Evolutionary conservation across 2,329 filamentous ascomycete species (phyloP), one percentile per base, ranked within the genome.

Genomic region (Monilinia fructigena): DNA sequence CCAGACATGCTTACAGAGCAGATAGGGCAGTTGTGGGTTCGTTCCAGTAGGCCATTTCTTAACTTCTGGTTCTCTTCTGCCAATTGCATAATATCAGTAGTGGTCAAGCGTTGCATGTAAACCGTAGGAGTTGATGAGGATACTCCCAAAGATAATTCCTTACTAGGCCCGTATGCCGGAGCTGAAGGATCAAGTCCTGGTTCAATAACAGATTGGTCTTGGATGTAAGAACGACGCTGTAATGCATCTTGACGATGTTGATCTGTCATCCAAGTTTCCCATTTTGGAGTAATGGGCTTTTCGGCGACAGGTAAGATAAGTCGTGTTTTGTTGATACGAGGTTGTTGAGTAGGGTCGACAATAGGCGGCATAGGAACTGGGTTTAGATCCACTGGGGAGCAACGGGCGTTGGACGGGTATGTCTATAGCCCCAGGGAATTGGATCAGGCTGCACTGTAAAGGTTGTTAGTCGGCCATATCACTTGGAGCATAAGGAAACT

Each of bases 191-290:
- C 64, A 38, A 70, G 69, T 8, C 74, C 74, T 3, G 71, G 72
- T 40, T 73, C 69, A 45, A 75, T 68, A 20, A 72, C 71, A 5
- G 69, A 71, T 60, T 72, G 69, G 55, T 72, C 69, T 26, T 59
- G 68, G 6, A 63, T 53, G 20, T 69, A 74, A 2, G 71, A 72
- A 61, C 67, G 47, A 14, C 67, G 68, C 23, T 74, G 68, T 1
- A 73, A 63, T 20, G 40, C 47, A 55, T 73, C 68, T 53, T 67
- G 63, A 40, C 65, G 69, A 31, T 66, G 67, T 28, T 72, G 60
- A 42, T 72, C 68, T 10, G 63, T 65, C 65, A 68, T 68, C 70
- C 70, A 73, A 14, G 62, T 55, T 20, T 69, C 66, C 52, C 62
- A 74, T 31, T 65, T 67, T 23, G 55, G 52, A 20, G 65, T 56